Evolutionary conservation across 257 asterid genomes (phyloP).

Genomic region (Jaltomata sinuosa): DNA sequence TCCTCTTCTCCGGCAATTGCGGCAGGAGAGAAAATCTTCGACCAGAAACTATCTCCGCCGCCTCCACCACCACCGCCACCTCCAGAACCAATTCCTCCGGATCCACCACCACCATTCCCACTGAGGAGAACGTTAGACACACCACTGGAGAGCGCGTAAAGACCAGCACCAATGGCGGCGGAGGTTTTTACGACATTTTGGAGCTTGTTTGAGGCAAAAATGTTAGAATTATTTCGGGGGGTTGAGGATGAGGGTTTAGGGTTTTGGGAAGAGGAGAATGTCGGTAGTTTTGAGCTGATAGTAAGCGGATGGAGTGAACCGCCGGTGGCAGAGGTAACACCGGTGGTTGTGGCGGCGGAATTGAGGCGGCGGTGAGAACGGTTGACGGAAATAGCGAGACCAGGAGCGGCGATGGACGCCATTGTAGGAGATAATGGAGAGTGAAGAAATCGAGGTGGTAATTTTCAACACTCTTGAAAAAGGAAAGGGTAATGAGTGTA

Average conservation of each 20-base stretch:
- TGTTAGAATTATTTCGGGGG: conserved; percentile 3
- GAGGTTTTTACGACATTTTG: conserved; percentile 11
- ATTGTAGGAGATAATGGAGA: conserved; percentile 19
- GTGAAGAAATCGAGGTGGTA: not conserved
- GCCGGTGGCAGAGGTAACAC: not conserved
- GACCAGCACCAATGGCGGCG: conserved; percentile 53
- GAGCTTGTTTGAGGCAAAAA: conserved; percentile 28
- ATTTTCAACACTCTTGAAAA: not conserved
- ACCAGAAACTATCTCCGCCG: conserved; percentile 50
- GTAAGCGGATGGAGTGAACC: conserved; percentile 13
- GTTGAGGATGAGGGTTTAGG: conserved; percentile 38
- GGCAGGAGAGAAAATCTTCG: conserved; percentile 30
- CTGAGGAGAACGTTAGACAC: conserved; percentile 9
- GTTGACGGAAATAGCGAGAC: conserved; percentile 32
- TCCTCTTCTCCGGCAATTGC: conserved; percentile 86
- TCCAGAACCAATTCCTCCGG: conserved; percentile 28
- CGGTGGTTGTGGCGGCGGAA: conserved; percentile 9
- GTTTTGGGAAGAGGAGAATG: conserved; percentile 32
- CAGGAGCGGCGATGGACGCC: conserved; percentile 54
- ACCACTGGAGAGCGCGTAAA: conserved; percentile 36
- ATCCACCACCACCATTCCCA: conserved; percentile 45
- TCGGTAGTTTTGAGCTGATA: conserved; percentile 26
- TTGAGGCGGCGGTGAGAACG: conserved; percentile 24
- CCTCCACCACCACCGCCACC: conserved; percentile 40
- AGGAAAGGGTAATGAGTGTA: not conserved